Evolutionary conservation across 257 asterid species (phyloP).

Genomic region (Solanum neorickii): DNA sequence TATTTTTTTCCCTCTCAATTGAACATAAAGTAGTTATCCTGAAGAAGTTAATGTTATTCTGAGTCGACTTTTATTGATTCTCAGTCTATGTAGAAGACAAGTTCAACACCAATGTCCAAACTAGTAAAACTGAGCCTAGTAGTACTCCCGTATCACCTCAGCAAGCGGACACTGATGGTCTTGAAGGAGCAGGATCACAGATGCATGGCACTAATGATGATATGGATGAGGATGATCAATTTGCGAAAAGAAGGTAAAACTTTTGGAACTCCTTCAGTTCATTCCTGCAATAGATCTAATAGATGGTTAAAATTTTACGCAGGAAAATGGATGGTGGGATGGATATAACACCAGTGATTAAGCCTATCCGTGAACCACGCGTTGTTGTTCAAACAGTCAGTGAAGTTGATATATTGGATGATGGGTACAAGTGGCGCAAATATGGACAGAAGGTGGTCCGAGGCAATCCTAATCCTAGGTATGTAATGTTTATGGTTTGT

Average conservation of each 20-base stretch:
- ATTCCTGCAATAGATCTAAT: not conserved
- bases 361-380: constrained; percentile 91
- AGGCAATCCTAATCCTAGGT: constrained; percentile 99
- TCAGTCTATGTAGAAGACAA: constrained; percentile 39
- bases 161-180: constrained; percentile 47
- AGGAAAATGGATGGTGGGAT: constrained; percentile 79
- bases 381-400: constrained; percentile 96
- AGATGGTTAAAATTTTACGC: constrained; percentile 4
- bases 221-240: constrained; percentile 65
- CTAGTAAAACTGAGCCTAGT: constrained; percentile 34
- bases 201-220: constrained; percentile 50
- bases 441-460: constrained; percentile 98
- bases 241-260: constrained; percentile 61
- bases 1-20: not conserved
- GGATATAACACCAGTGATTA: constrained; percentile 68
- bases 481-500: not conserved
- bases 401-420: constrained; percentile 95
- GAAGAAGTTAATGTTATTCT: not conserved
- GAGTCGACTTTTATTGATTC: not conserved
- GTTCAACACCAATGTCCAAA: constrained; percentile 20
- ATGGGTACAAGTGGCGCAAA: constrained; percentile 97
- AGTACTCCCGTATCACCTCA: constrained; percentile 62
- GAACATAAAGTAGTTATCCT: not conserved
- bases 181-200: constrained; percentile 46
- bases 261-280: not conserved